A percentile compares a stretch with the other conserved stretches of the same genome.
These are phyloP conservation scores for Macrolepiota fuliginosa DNA, from an alignment of 768 basidiomycete species.

Conservation along the genomic window DNA sequence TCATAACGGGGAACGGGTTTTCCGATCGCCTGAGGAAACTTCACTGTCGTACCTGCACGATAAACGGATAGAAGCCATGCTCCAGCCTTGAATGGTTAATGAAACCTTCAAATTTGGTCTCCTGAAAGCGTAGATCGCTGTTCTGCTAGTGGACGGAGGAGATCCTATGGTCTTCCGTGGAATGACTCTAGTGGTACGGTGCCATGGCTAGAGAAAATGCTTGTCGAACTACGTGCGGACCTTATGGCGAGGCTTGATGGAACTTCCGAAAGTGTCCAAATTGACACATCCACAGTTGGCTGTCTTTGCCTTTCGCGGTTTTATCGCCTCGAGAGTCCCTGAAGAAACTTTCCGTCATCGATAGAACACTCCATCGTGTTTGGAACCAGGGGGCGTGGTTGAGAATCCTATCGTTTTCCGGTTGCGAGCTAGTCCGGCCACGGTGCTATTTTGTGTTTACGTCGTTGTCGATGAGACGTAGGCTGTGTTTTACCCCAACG, in stretches of 20 bases:
- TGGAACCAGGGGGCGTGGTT: not conserved
- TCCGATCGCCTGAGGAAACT: constrained; percentile 7
- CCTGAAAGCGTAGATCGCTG: not conserved
- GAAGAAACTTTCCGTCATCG: constrained; percentile 1
- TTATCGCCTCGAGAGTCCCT: constrained; percentile 5
- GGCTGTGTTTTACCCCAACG: not conserved
- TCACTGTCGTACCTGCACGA: not conserved
- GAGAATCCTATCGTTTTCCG: not conserved
- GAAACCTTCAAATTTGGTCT: not conserved
- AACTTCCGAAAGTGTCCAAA: constrained; percentile 11
- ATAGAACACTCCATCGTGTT: constrained; percentile 10
- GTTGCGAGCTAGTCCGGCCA: not conserved
- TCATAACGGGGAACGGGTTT: constrained; percentile 1
- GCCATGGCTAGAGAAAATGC: constrained; percentile 1
- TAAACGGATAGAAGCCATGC: not conserved
- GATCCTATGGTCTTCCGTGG: not conserved
- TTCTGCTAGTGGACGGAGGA: not conserved
- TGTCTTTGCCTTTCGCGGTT: constrained; percentile 9
- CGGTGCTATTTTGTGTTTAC: not conserved
- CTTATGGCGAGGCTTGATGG: constrained; percentile 4
- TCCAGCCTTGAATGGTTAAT: not conserved
- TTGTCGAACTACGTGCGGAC: not conserved
- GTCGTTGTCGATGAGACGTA: not conserved
- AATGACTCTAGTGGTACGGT: not conserved
- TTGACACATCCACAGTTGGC: constrained; percentile 3